Base-by-base conservation (phyloP, 2,329 filamentous ascomycete genomes). In the Pyrenophora tritici-repentis region DNA sequence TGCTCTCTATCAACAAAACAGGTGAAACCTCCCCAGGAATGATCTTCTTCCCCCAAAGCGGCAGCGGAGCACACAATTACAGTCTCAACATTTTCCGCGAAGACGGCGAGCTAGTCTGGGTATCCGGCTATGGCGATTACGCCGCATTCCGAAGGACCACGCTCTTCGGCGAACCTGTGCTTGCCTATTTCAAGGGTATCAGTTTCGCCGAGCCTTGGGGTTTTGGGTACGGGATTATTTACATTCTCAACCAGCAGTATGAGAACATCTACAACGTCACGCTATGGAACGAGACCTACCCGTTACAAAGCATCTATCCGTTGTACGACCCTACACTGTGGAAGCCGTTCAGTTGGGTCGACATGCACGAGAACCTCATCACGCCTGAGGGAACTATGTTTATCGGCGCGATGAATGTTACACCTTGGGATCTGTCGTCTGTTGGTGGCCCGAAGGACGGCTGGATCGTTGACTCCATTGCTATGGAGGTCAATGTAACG, bases 331-430 rank as follows among this genome's bases (percentile, higher is more conserved):
- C 49, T 8, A 49, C 44, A 2, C 44, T 46, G 29, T 53, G 49
- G 12, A 17, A 53, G 14, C 31, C 49, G 7, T 46, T 53, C 33
- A 48, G 44, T 16, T 53, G 42, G 42, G 46, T 53, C 33, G 49
- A 56, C 17, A 49, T 53, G 49, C 53, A 56, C 33, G 53, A 56
- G 45, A 49, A 53, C 9, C 20, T 46, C 22, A 53, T 56, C 7
- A 49, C 53, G 0, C 45, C 53, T 8, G 35, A 47, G 6, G 49
- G 45, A n/a, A 50, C 49, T 1, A 53, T 56, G 36, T 46, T 53
- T 12, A 34, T 53, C 2, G 44, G 40, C 14, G 53, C 37, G 5
- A 35, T 53, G 22, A 56, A 56, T 10, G 49, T 56, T 6, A 53
- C 49, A 2, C 44, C 53, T 4, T 56, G 44, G 49, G 45, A 56